Percentiles rank a stretch among this genome's conserved stretches.
Conservation (phyloP, 192 early-diverging fungal species). For the Coemansia sp. region DNA sequence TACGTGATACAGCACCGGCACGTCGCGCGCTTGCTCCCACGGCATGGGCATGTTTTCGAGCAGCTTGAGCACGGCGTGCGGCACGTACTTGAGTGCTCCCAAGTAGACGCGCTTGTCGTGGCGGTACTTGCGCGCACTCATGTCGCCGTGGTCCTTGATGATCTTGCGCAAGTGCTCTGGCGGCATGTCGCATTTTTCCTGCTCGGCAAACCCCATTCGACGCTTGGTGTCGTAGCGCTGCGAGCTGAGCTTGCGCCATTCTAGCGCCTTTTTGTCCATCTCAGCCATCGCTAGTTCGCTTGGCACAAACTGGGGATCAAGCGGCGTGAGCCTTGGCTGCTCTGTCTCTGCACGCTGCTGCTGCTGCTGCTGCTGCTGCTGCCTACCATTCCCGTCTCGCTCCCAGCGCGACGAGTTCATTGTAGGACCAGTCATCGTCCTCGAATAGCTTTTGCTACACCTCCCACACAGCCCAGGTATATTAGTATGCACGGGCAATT, state of each 20-base stretch:
- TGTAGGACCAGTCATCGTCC: not conserved
- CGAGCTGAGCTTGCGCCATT: constrained; percentile 89
- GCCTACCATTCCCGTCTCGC: not conserved
- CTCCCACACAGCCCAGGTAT: not conserved
- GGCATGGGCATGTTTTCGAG: constrained; percentile 99
- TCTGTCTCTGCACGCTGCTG: not conserved
- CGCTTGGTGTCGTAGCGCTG: constrained; percentile 92
- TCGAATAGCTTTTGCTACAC: not conserved
- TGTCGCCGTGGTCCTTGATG: constrained; percentile 99
- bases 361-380: constrained; percentile 5
- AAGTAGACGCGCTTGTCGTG: constrained; percentile 98
- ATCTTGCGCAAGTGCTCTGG: constrained; percentile 97
- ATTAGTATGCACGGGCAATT: not conserved
- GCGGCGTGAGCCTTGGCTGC: constrained; percentile 4
- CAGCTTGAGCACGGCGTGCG: constrained; percentile 96
- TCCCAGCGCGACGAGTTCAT: not conserved
- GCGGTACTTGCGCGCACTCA: constrained; percentile 94
- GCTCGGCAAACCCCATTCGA: constrained; percentile 91
- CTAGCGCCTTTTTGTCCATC: constrained; percentile 67
- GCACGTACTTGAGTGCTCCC: constrained; percentile 97
- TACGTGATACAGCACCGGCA: constrained; percentile 94
- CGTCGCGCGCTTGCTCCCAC: constrained; percentile 98
- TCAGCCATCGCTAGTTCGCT: constrained; percentile 17
- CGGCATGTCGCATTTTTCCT: constrained; percentile 96
- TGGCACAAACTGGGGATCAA: constrained; percentile 44